phyloP scores from a whole-genome alignment of 345 rosid genomes.

The Acer saccharum region DNA sequence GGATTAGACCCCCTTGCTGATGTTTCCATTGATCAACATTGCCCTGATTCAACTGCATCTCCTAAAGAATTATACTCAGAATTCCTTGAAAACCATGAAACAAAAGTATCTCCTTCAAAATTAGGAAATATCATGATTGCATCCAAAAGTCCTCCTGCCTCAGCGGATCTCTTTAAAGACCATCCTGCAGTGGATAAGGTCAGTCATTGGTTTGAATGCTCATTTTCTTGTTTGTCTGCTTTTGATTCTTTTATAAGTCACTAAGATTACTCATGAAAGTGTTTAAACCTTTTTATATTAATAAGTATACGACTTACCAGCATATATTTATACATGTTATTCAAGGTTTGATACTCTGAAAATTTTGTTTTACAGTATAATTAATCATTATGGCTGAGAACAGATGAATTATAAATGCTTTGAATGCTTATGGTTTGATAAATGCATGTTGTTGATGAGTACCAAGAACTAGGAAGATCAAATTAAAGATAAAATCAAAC shows the following conservation, averaged over 20 bases:
- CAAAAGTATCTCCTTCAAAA: slow-evolving; percentile 30
- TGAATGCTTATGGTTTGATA: not conserved
- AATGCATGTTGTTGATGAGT: not conserved
- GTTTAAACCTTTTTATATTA: not conserved
- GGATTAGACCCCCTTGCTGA: slow-evolving; percentile 32
- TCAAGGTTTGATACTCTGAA: not conserved
- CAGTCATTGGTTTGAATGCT: slow-evolving; percentile 24
- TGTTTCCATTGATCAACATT: slow-evolving; percentile 15
- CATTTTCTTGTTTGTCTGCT: slow-evolving; percentile 7
- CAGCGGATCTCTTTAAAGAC: slow-evolving; percentile 36
- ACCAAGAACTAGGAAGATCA: not conserved
- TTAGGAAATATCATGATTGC: slow-evolving; percentile 30
- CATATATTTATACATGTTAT: not conserved
- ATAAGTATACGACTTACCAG: not conserved
- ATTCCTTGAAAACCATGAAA: slow-evolving; percentile 31
- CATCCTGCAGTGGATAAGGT: slow-evolving; percentile 54
- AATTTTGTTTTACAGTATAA: not conserved
- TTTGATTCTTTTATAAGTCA: not conserved
- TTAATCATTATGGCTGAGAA: slow-evolving; percentile 1
- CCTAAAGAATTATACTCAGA: slow-evolving; percentile 19
- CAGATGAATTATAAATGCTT: not conserved
- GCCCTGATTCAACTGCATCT: slow-evolving; percentile 21
- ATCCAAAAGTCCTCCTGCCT: slow-evolving; percentile 29
- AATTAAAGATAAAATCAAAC: not conserved
- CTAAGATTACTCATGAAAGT: not conserved